Conservation (phyloP, 2,329 filamentous ascomycete species). For the Fusarium abutilonis region DNA sequence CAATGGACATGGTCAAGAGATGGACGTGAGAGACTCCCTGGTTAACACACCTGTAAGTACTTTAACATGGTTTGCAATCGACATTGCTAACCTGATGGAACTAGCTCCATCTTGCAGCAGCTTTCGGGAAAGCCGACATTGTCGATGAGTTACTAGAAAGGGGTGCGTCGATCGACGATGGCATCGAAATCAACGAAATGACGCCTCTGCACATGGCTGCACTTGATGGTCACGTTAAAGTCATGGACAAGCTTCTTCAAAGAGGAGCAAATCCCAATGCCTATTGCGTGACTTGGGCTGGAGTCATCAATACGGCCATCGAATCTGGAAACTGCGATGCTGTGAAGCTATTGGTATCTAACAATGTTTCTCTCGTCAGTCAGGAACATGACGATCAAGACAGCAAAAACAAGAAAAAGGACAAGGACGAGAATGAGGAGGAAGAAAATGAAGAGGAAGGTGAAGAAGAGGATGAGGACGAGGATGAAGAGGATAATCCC, state of each 20-base stretch:
- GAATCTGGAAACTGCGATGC: conserved; percentile 54
- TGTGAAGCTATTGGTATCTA: conserved; percentile 53
- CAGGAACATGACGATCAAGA: conserved; percentile 26
- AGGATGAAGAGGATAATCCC: conserved; percentile 17
- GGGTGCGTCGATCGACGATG: conserved; percentile 41
- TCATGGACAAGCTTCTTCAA: conserved; percentile 54
- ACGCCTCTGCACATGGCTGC: conserved; percentile 56
- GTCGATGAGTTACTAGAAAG: conserved; percentile 28
- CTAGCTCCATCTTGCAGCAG: conserved; percentile 32
- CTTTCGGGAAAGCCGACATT: conserved; percentile 14
- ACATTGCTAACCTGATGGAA: too few species aligned
- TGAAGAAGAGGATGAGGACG: not conserved
- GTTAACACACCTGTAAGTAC: conserved; percentile 50
- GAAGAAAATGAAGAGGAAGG: not conserved
- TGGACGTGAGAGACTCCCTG: conserved; percentile 46
- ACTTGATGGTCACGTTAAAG: conserved; percentile 50
- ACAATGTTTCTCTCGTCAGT: conserved; percentile 50
- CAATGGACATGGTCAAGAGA: conserved; percentile 51
- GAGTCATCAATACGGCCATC: conserved; percentile 55
- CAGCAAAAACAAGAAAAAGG: not conserved
- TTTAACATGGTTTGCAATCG: too few species aligned
- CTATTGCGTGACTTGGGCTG: conserved; percentile 40
- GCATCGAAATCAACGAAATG: conserved; percentile 44
- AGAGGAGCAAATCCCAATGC: conserved; percentile 53
- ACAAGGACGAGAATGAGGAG: not conserved